Base-by-base conservation (phyloP, 2,329 filamentous ascomycete species). In the Madurella fahalii region DNA sequence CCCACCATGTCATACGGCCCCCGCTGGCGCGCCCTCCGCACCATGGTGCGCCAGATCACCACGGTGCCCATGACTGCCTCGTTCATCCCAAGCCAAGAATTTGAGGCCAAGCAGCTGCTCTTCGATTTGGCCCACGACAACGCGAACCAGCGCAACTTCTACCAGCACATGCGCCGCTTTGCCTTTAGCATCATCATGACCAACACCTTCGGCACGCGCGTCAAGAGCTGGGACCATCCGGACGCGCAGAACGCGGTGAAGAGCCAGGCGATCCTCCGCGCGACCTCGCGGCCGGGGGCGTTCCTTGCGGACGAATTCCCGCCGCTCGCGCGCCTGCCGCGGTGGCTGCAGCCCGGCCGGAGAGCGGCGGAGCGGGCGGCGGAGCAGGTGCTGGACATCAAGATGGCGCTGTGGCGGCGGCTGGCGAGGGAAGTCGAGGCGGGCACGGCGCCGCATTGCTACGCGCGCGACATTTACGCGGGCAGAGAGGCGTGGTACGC, bases 11-110 rank as follows among this genome's bases (percentile, higher is more conserved):
- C 64, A n/a, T 75, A 76, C 59, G 69, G 70, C 5, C 57, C 62
- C 0, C 57, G 69, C 40, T 77, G 74, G 74, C 67, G 74, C 15
- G 69, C 64, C 17, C 61, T 71, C 34, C 67, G 74, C 46, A 61
- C 65, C 1, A 67, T 75, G n/a, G 66, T 68, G 32, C 73, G 71
- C 59, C 66, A 67, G 57, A 53, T 76, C 7, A 56, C 71, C 39
- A 71, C 73, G 30, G 64, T 64, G 11, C 66, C 60, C 17, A 68
- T 68, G 52, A 71, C 71, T 9, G 63, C 64, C 4, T 69, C 65
- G 1, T 77, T 76, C 53, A 65, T 69, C 40, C 74, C 75, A 2
- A 71, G 66, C 40, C 75, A 77, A 57, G 71, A 76, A 50, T 76
- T 71, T 54, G 75, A 77, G 62, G 64, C 68, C 0, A 76, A 74